These are phyloP conservation scores for Rhododendron henanense DNA, from an alignment of 148 eudicot species.

Conservation along the genomic window DNA sequence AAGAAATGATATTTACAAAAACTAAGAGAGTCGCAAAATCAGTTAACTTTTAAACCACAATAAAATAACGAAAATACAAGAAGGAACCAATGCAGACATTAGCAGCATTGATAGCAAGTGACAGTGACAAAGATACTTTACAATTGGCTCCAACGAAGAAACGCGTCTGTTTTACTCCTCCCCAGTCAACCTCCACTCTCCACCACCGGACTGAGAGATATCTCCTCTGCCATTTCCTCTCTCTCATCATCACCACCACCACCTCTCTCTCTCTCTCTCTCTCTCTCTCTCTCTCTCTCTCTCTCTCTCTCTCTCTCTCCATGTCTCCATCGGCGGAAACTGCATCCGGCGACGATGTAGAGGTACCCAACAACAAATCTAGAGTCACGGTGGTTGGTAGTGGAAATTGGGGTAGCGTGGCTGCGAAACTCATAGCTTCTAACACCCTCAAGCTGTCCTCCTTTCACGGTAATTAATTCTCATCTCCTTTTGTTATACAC, in stretches of 20 bases:
- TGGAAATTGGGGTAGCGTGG: constrained; percentile 99
- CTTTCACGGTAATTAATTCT: constrained; percentile 59
- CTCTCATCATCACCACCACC: background rate
- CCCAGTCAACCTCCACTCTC: constrained; percentile 15
- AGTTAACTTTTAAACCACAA: background rate
- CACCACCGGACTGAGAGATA: constrained; percentile 3
- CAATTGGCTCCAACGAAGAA: no score
- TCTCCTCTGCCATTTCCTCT: background rate
- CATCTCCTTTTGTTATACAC: background rate
- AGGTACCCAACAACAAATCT: constrained; percentile 26
- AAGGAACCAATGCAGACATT: background rate
- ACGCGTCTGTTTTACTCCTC: background rate
- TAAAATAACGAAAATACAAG: background rate
- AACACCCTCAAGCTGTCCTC: constrained; percentile 51
- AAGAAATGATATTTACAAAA: no score
- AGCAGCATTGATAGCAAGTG: background rate
- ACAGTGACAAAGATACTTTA: background rate
- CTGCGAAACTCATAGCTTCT: constrained; percentile 90
- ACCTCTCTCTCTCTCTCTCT: background rate
- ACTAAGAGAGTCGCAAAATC: no score
- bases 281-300: background rate
- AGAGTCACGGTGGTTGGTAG: constrained; percentile 82
- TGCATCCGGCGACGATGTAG: background rate
- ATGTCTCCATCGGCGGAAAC: constrained; percentile 22
- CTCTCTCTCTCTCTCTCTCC: background rate